Evolutionary conservation across 202 grass and related monocot species (phyloP).

Genomic region (Setaria italica): DNA sequence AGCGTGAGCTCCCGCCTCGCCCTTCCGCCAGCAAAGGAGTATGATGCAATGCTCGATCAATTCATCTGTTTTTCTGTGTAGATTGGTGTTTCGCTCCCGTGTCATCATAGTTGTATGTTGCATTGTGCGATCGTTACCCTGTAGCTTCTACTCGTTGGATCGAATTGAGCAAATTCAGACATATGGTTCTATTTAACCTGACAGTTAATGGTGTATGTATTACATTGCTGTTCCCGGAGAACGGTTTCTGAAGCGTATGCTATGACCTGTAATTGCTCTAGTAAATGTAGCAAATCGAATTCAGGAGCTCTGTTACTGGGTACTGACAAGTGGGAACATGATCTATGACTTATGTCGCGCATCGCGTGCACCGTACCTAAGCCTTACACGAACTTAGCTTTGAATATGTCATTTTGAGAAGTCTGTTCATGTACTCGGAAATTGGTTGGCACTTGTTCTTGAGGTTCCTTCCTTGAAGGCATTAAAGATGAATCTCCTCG

Average conservation of each 20-base stretch:
- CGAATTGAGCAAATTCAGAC: background rate
- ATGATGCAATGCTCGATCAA: background rate
- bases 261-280: constrained; percentile 19
- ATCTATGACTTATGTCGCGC: too few species aligned
- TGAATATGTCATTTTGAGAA: background rate
- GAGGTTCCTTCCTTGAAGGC: background rate
- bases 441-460: background rate
- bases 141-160: too few species aligned
- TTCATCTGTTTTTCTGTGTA: background rate
- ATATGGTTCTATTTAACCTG: background rate
- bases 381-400: background rate
- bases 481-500: background rate
- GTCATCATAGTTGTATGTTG: background rate
- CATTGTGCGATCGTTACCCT: background rate
- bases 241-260: background rate
- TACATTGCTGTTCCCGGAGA: background rate
- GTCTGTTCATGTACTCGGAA: background rate
- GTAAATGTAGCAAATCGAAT: background rate
- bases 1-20: constrained; percentile 41
- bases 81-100: background rate
- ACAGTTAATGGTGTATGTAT: background rate
- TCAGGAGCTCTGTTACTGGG: background rate
- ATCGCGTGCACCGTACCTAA: background rate
- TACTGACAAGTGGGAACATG: background rate
- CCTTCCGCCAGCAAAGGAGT: constrained; percentile 46